A percentile compares a stretch with the other conserved stretches of the same genome.
These are phyloP conservation scores for Trametes hirsuta DNA, from an alignment of 1,284 basidiomycete genomes.

Conservation along the genomic window DNA sequence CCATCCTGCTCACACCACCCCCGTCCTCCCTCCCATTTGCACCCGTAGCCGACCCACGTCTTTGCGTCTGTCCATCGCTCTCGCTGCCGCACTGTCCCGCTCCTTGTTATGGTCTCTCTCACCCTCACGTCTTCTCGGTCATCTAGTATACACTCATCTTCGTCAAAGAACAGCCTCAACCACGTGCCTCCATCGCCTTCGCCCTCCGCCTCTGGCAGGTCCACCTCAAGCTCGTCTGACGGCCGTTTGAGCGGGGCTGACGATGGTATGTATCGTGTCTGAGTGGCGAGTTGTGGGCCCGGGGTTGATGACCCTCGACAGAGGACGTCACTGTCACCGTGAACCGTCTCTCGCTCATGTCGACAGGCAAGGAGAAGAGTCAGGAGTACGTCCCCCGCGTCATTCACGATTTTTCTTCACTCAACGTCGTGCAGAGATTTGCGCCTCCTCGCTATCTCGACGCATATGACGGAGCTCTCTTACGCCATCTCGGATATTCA, in stretches of 20 bases:
- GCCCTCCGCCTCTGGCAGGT: slow-evolving; percentile 44
- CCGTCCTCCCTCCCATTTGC: slow-evolving; percentile 18
- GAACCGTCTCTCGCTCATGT: slow-evolving; percentile 46
- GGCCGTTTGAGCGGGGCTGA: slow-evolving; percentile 56
- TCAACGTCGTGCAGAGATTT: slow-evolving; percentile 55
- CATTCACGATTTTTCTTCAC: neutral
- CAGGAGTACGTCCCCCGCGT: slow-evolving; percentile 43
- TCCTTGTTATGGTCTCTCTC: slow-evolving; percentile 47
- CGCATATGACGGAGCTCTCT: slow-evolving; percentile 80
- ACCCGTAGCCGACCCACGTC: slow-evolving; percentile 13
- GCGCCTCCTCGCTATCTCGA: slow-evolving; percentile 74
- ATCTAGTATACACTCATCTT: slow-evolving; percentile 39
- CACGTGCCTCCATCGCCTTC: slow-evolving; percentile 39
- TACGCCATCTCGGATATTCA: slow-evolving; percentile 85
- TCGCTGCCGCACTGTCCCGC: slow-evolving; percentile 36
- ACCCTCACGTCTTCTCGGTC: slow-evolving; percentile 43
- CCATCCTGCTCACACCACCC: slow-evolving; percentile 15
- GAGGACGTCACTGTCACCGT: slow-evolving; percentile 72
- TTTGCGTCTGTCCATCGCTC: slow-evolving; percentile 26
- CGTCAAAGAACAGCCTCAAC: slow-evolving; percentile 34
- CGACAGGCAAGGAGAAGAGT: slow-evolving; percentile 55
- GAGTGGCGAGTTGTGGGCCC: slow-evolving; percentile 6
- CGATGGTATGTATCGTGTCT: slow-evolving; percentile 48
- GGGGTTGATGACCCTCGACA: slow-evolving; percentile 33
- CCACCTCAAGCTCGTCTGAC: slow-evolving; percentile 54